Conservation (phyloP, 2,329 filamentous ascomycete species). For the Tolypocladium guangdongense region DNA sequence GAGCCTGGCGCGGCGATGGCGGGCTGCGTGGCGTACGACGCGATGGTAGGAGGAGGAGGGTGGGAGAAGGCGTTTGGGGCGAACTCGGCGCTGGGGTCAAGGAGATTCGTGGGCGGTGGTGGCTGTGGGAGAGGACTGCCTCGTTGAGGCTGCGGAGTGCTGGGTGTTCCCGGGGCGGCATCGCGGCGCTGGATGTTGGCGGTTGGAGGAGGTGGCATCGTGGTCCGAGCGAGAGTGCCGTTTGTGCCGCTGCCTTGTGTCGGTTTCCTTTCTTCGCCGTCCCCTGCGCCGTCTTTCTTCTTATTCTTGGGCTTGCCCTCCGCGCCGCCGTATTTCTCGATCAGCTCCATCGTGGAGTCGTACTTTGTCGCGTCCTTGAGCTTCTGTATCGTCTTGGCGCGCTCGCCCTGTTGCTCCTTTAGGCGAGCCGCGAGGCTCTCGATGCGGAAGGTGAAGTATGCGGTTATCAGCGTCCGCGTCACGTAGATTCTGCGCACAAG, state of each 20-base stretch:
- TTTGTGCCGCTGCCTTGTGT: constrained; percentile 1
- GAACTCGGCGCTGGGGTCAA: constrained; percentile 50
- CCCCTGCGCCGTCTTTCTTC: constrained; percentile 2
- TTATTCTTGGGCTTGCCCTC: constrained; percentile 32
- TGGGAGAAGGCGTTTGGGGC: constrained; percentile 52
- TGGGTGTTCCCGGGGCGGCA: constrained; percentile 5
- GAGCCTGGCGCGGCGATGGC: constrained; percentile 25
- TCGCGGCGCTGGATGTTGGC: constrained; percentile 46
- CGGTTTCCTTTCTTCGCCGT: constrained; percentile 7
- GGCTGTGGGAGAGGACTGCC: constrained; percentile 14
- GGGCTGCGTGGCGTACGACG: constrained; percentile 1
- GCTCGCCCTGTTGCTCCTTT: constrained; percentile 65
- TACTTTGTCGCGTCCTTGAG: constrained; percentile 94
- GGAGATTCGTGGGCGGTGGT: constrained; percentile 12
- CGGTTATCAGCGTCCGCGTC: constrained; percentile 53
- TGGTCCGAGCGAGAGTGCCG: constrained; percentile 27
- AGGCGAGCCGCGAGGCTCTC: constrained; percentile 57
- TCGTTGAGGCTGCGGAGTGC: background rate
- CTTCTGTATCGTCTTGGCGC: constrained; percentile 81
- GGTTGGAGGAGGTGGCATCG: constrained; percentile 47
- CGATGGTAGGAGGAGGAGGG: constrained; percentile 6
- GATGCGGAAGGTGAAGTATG: constrained; percentile 75
- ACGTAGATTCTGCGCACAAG: constrained; percentile 59
- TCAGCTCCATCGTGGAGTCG: constrained; percentile 81
- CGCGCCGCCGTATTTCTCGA: constrained; percentile 83